phyloP scores from a whole-genome alignment of 805 yeast genomes.

The Scheffersomyces coipomensis region DNA sequence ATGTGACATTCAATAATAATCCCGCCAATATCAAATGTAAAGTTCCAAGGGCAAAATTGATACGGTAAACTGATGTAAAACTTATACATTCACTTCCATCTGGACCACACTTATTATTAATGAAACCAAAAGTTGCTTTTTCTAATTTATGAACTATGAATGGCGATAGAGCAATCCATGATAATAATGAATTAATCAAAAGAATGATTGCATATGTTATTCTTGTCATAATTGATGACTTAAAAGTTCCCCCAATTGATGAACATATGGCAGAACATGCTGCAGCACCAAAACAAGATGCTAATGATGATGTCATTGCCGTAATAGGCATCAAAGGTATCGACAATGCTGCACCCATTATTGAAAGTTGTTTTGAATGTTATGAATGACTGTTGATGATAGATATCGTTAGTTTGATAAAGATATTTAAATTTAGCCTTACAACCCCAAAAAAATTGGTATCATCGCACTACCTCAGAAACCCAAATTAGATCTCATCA shows the following conservation, averaged over 20 bases:
- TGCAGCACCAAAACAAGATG: constrained; percentile 82
- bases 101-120: constrained; percentile 66
- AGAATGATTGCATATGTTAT: constrained; percentile 80
- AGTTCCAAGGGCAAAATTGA: constrained; percentile 83
- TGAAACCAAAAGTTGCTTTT: constrained; percentile 63
- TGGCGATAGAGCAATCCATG: constrained; percentile 91
- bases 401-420: too few species aligned
- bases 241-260: constrained; percentile 55
- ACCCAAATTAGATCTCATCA: too few species aligned
- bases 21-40: constrained; percentile 72
- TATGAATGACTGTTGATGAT: too few species aligned
- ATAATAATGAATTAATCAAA: constrained; percentile 71
- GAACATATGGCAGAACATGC: constrained; percentile 61
- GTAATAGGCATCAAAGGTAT: constrained; percentile 64
- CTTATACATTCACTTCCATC: constrained; percentile 80
- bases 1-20: constrained; percentile 68
- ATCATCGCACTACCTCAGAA: too few species aligned
- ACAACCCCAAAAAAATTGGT: too few species aligned
- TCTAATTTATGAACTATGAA: constrained; percentile 75
- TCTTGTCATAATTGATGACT: constrained; percentile 81
- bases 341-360: constrained; percentile 75
- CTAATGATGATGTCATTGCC: constrained; percentile 26
- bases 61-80: constrained; percentile 89
- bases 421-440: too few species aligned
- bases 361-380: too few species aligned